Evolutionary conservation across 805 yeast genomes (phyloP), one percentile per base, ranked within the genome.

Genomic region (Candida odintsovae): DNA sequence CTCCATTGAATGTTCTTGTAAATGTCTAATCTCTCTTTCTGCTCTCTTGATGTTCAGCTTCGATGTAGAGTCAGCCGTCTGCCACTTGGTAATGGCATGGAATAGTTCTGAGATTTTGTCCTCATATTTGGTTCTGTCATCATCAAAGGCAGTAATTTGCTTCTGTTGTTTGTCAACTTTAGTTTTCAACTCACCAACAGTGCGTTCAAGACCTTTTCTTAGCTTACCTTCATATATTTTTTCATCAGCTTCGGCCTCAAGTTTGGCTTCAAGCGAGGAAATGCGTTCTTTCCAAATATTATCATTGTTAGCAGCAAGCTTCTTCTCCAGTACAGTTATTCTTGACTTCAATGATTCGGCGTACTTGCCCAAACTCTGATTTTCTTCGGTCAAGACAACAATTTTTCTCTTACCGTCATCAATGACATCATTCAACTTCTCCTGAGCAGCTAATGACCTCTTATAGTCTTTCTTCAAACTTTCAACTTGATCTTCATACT

Each of bases 301-400:
- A 52, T 77, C 73, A 55, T 81, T 83, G 36, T 75, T 74, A 23
- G 73, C 69, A 46, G 73, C 71, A 20, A 77, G 62, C 48, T 77
- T 75, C 1, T 65, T 67, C 52, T 82, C 82, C 23, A 77, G 57
- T 6, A 66, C 69, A 25, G 68, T 61, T 11, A 78, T 66, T 52
- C 77, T 76, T 15, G 49, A 46, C 44, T 67, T 71, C 50, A 85
- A 63, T 42, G 80, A 78, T 31, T 65, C 64, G 54, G 83, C 80
- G 49, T 72, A 73, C 50, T 72, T 81, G 23, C 75, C 77, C 38
- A 85, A 59, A 1, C 84, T 75, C 55, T 80, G 81, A 56, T 82
- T 84, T 58, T 86, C 94, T 61, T 86, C 88, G 21, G 70, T 65
- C 5, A 81, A 63, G 42, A 80, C 78, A 47, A 82, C 67, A 36